Conservation (phyloP, 2,329 filamentous ascomycete genomes). For the Periconia digitata region DNA sequence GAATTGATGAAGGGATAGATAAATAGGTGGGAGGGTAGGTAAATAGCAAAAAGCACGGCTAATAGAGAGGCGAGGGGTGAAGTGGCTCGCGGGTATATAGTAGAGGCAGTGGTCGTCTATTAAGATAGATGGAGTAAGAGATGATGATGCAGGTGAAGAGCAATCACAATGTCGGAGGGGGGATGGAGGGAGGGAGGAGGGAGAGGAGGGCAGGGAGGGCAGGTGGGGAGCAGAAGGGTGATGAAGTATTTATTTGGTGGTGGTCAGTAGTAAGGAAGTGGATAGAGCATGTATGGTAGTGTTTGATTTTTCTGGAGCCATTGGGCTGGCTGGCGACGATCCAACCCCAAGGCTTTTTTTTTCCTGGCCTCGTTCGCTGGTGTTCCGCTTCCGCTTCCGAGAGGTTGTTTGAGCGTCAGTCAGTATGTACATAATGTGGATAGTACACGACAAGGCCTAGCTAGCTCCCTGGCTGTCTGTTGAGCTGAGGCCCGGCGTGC, state of each 20-base stretch:
- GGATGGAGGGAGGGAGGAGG: not conserved
- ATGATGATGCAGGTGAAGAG: not conserved
- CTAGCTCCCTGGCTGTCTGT: too few relatives aligned
- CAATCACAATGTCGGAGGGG: not conserved
- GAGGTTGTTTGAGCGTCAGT: conserved; percentile 12
- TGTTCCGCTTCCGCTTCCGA: conserved; percentile 1
- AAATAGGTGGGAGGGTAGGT: not conserved
- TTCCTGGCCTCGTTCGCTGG: too few relatives aligned
- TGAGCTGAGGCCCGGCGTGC: conserved; percentile 36
- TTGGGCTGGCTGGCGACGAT: too few relatives aligned
- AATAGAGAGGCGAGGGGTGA: not conserved
- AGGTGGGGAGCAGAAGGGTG: not conserved
- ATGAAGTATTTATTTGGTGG: not conserved
- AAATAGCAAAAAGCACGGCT: not conserved
- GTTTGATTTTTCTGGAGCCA: too few relatives aligned
- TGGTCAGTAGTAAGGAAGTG: too few relatives aligned
- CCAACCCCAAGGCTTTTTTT: not conserved
- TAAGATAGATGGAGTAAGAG: conserved; percentile 1
- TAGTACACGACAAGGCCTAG: too few relatives aligned
- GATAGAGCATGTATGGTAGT: too few relatives aligned
- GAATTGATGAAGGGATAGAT: not conserved
- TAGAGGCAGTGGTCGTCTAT: too few relatives aligned
- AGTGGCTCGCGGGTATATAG: not conserved
- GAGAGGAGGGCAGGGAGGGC: too few relatives aligned
- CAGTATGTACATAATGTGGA: too few relatives aligned